Evolutionary conservation across 352 stramenopile species (phyloP).

Genomic region (Thraustotheca clavata): DNA sequence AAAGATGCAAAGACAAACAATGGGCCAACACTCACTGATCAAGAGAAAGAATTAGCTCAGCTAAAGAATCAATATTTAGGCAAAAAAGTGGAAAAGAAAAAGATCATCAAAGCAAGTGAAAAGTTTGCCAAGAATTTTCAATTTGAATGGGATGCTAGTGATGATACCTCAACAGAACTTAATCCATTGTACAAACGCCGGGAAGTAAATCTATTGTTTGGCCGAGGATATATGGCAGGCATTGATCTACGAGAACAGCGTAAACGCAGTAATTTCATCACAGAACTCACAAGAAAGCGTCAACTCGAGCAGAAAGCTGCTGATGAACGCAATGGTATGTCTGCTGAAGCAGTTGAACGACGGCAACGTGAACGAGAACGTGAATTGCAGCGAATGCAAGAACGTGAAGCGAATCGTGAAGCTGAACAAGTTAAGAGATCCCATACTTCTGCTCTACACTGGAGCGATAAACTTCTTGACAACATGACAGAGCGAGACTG

Average conservation of each 20-base stretch:
- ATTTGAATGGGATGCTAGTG: constrained; percentile 90
- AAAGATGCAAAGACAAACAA: constrained; percentile 9
- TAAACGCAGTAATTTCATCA: constrained; percentile 85
- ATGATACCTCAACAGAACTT: constrained; percentile 87
- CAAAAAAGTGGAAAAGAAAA: constrained; percentile 80
- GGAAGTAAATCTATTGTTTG: constrained; percentile 88
- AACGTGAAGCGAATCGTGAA: constrained; percentile 45
- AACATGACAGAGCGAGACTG: constrained; percentile 97
- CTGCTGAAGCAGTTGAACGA: constrained; percentile 44
- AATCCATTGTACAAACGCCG: constrained; percentile 90
- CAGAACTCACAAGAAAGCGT: constrained; percentile 78
- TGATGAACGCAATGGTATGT: constrained; percentile 57
- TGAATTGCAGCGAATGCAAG: constrained; percentile 63
- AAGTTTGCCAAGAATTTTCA: constrained; percentile 92
- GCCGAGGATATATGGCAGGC: constrained; percentile 87
- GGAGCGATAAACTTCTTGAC: constrained; percentile 89
- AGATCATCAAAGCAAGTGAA: constrained; percentile 86
- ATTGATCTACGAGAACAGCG: constrained; percentile 91
- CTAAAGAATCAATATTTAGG: constrained; percentile 89
- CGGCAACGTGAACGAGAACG: constrained; percentile 62
- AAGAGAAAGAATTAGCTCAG: constrained; percentile 66
- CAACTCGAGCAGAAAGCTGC: constrained; percentile 67
- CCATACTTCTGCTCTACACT: constrained; percentile 79
- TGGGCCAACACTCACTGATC: constrained; percentile 28
- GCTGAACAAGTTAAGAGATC: constrained; percentile 63